Conservation (phyloP, 139 green algal genomes). For the Coccomyxa sp. region DNA sequence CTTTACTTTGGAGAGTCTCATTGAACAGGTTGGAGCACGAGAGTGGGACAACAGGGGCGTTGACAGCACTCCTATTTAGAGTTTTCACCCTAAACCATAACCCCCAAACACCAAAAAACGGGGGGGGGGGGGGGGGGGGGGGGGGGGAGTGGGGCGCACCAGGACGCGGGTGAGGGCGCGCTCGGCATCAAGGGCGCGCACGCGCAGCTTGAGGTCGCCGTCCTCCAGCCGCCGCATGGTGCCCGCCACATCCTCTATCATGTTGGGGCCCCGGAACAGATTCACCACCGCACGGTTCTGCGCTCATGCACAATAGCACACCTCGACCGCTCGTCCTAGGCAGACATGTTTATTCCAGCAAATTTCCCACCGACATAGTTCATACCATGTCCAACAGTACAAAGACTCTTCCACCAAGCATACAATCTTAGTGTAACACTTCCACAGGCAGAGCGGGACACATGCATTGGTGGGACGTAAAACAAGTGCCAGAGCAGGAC, state of each 20-base stretch:
- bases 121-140: no score
- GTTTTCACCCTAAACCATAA: no score
- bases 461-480: no score
- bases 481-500: no score
- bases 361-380: neutral
- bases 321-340: neutral
- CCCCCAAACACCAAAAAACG: no score
- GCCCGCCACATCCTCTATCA: conserved; percentile 79
- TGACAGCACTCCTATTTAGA: no score
- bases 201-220: conserved; percentile 94
- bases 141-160: conserved; percentile 19
- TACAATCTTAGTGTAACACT: no score
- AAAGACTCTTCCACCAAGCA: neutral
- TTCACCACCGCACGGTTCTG: conserved; percentile 89
- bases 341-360: neutral
- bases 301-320: neutral
- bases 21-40: no score
- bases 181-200: conserved; percentile 93
- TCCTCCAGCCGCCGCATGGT: conserved; percentile 72
- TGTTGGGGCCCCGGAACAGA: conserved; percentile 88
- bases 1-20: no score
- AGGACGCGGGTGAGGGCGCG: conserved; percentile 80
- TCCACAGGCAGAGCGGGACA: no score
- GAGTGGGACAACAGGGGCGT: no score
- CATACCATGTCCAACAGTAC: neutral